Evolutionary conservation across 257 asterid genomes (phyloP).

Genomic region (Ligustrum vulgare): DNA sequence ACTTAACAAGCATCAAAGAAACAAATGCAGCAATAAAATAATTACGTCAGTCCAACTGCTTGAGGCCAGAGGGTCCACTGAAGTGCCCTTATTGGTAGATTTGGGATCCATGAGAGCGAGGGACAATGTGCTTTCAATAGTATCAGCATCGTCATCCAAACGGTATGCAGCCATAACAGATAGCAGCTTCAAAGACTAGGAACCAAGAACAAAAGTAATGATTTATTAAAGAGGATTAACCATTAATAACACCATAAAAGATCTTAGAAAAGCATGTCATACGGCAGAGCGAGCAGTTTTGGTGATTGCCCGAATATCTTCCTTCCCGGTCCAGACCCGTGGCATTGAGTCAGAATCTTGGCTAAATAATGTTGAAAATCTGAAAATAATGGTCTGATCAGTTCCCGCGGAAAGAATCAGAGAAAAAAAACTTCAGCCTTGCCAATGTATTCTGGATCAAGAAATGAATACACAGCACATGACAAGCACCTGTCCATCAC

Average conservation of each 20-base stretch:
- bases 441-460: slow-evolving; percentile 5
- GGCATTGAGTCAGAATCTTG: slow-evolving; percentile 90
- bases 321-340: slow-evolving; percentile 92
- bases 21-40: neutral
- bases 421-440: neutral
- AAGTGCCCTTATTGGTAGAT: slow-evolving; percentile 48
- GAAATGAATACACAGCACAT: slow-evolving; percentile 9
- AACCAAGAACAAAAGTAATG: slow-evolving; percentile 19
- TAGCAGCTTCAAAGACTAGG: slow-evolving; percentile 85
- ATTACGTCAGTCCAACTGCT: slow-evolving; percentile 92
- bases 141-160: slow-evolving; percentile 73
- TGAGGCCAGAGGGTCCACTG: slow-evolving; percentile 85
- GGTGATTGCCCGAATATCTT: slow-evolving; percentile 90
- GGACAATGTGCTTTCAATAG: slow-evolving; percentile 69
- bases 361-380: slow-evolving; percentile 81
- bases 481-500: neutral
- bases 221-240: neutral
- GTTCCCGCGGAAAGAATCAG: slow-evolving; percentile 22
- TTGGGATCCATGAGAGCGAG: slow-evolving; percentile 79
- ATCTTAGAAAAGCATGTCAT: slow-evolving; percentile 36
- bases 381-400: slow-evolving; percentile 40
- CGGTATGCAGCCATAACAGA: slow-evolving; percentile 94
- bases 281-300: slow-evolving; percentile 90
- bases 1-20: neutral
- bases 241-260: slow-evolving; percentile 13